phyloP scores from a whole-genome alignment of 2,329 filamentous ascomycete genomes.

The Nigrospora oryzae region DNA sequence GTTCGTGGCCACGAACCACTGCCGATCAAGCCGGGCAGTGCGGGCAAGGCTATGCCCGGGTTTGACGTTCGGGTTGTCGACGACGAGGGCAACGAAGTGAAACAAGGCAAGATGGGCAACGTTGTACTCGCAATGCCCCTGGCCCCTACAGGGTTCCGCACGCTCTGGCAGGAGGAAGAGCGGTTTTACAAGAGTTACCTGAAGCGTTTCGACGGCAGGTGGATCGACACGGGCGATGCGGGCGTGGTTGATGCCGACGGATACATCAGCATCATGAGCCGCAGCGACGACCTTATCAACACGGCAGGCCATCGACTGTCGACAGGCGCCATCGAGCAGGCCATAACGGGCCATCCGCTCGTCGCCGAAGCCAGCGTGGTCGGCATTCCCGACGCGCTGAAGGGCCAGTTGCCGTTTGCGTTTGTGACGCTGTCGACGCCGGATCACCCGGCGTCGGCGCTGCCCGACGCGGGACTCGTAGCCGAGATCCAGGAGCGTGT shows the following conservation, averaged over 20 bases:
- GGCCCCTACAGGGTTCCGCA: slow-evolving; percentile 78
- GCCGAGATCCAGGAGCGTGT: slow-evolving; percentile 66
- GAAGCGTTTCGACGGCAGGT: slow-evolving; percentile 70
- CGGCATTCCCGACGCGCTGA: slow-evolving; percentile 74
- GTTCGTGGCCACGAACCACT: slow-evolving; percentile 32
- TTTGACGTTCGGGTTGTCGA: slow-evolving; percentile 83
- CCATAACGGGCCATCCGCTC: slow-evolving; percentile 69
- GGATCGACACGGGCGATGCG: slow-evolving; percentile 87
- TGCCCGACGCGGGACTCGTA: slow-evolving; percentile 34
- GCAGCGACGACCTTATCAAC: slow-evolving; percentile 83
- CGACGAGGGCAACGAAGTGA: slow-evolving; percentile 65
- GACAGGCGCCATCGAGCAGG: slow-evolving; percentile 85
- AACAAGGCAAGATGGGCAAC: slow-evolving; percentile 76
- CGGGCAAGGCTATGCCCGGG: slow-evolving; percentile 84
- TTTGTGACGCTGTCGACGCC: slow-evolving; percentile 56
- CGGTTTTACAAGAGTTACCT: slow-evolving; percentile 82
- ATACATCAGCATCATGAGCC: slow-evolving; percentile 56
- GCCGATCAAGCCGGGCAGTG: slow-evolving; percentile 71
- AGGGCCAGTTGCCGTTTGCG: slow-evolving; percentile 87
- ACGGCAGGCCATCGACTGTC: slow-evolving; percentile 90
- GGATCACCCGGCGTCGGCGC: slow-evolving; percentile 40
- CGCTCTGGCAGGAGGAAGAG: slow-evolving; percentile 77
- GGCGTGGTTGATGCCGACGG: slow-evolving; percentile 74
- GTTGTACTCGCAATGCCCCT: slow-evolving; percentile 79
- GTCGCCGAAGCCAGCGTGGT: slow-evolving; percentile 83